Base-by-base conservation (phyloP, 1,284 basidiomycete genomes). In the Puccinia polysora region DNA sequence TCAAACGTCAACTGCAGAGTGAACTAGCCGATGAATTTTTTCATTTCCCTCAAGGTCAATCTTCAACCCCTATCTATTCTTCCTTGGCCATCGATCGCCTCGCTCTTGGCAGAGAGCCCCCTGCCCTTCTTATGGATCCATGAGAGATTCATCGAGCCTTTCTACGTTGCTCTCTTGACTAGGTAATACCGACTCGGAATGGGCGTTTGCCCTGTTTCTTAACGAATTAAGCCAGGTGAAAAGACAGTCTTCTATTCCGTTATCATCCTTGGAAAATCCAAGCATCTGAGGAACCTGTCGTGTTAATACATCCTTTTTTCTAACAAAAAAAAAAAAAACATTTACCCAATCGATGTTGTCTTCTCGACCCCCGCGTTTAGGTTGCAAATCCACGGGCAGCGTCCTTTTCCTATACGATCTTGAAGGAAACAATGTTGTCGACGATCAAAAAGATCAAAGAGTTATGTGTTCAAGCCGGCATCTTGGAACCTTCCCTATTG, bases 161-260 rank as follows among this genome's bases (percentile, higher is more conserved):
- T 34, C 74, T 55, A 28, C 36, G 65, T 63, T 53, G 7, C 8
- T 10, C 58, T 58, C n/a, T 30, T 49, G 38, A 25, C 8, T 34
- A 23, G 62, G 56, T 30, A 50, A 28, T 25, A 60, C 75, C 89
- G 91, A 95, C 80, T 93, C 91, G 0, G 91, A 97, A 83, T 96
- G 92, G 91, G 88, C 90, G 6, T 97, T 96, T 78, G 92, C 90
- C 10, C 81, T 95, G 59, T 90, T 93, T 80, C 81, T 97, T 25
- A 75, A 79, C 59, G 74, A 76, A 38, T 72, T 79, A 18, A 89
- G 90, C 2, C 91, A 89, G 82, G 91, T 88, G 63, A 59, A 81
- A 75, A 7, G 32, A 14, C 23, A n/a, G n/a, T n/a, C n/a, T n/a
- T n/a, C n/a, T n/a, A n/a, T 14, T 52, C 8, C 14, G 25, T 23